A percentile compares a stretch with the other conserved stretches of the same genome.
Conservation (phyloP, 2,329 filamentous ascomycete species). For the Ascocoryne sarcoides region DNA sequence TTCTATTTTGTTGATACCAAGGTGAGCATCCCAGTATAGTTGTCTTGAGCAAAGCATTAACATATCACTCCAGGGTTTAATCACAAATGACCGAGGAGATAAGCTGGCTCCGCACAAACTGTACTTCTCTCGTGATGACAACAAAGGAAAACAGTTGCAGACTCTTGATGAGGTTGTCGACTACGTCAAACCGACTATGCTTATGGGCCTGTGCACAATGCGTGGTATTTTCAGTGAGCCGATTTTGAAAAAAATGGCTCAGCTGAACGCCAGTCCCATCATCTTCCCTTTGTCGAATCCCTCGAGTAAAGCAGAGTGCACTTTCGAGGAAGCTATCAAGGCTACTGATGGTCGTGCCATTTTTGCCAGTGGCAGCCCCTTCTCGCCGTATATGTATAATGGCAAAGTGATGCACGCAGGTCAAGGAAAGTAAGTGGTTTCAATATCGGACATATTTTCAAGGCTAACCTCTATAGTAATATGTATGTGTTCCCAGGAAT, state of each 20-base stretch:
- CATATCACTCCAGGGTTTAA: constrained; percentile 45
- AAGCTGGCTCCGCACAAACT: constrained; percentile 57
- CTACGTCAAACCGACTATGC: constrained; percentile 65
- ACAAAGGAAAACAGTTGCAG: constrained; percentile 38
- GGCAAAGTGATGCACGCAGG: constrained; percentile 38
- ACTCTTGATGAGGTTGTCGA: constrained; percentile 59
- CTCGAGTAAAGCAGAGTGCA: constrained; percentile 72
- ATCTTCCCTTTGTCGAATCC: constrained; percentile 79
- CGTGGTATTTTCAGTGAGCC: constrained; percentile 67
- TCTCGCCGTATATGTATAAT: constrained; percentile 59
- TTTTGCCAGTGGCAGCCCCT: constrained; percentile 77
- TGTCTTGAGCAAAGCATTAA: background rate
- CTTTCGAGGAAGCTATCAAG: constrained; percentile 62
- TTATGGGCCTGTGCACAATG: constrained; percentile 76
- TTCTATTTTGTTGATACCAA: constrained; percentile 66
- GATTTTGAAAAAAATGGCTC: constrained; percentile 65
- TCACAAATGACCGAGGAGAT: constrained; percentile 62
- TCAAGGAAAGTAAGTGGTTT: constrained; percentile 38
- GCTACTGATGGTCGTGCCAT: constrained; percentile 73
- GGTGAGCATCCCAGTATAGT: constrained; percentile 8
- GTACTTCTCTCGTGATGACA: constrained; percentile 31
- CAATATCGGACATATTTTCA: too few relatives aligned
- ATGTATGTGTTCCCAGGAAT: constrained; percentile 80
- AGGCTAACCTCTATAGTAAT: constrained; percentile 48
- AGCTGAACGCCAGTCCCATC: constrained; percentile 60